Evolutionary conservation across 148 eudicot genomes (phyloP), one percentile per base, ranked within the genome.

Genomic region (Talinum fruticosum): DNA sequence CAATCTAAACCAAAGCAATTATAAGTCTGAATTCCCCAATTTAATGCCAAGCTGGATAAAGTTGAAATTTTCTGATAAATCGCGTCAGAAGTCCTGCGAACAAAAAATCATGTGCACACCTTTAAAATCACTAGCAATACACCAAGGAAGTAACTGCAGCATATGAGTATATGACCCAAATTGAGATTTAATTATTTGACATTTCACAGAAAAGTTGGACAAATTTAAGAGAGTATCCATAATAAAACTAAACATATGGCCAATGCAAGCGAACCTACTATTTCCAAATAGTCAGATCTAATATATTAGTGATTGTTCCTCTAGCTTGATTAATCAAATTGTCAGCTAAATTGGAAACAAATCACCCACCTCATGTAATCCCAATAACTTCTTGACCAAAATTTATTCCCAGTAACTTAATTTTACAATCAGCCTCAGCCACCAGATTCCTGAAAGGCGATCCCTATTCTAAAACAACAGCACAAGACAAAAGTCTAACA

Each of bases 1-100:
- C 72, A 82, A 4, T 30, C 66, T 61, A 33, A 67, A 72, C 72
- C 75, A 74, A 82, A 21, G 38, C 45, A 37, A 64, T 76, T 62
- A 81, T 19, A 77, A 21, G 69, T 73, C 30, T 15, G 59, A 28
- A 81, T 72, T 33, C 54, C 24, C 68, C 23, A 64, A 71, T 37
- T 66, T 57, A 8, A 49, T 71, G 41, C 44, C 71, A 30, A 69
- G 53, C 69, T 18, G 14, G 29, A 49, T 54, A 30, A 29, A 73
- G 45, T 78, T 71, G 28, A 34, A 41, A 73, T 10, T 64, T 59
- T 38, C 72, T 4, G 35, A 71, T 26, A 23, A 62, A 73, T 45
- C 75, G 33, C 36, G 61, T 74, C 72, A 49, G 37, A 37, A 38
- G 15, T 34, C 76, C 69, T 74, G 78, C 38, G 19, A 73, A 26